These are phyloP conservation scores for Rhodotorula taiwanensis DNA, from an alignment of 768 basidiomycete genomes.

Conservation along the genomic window DNA sequence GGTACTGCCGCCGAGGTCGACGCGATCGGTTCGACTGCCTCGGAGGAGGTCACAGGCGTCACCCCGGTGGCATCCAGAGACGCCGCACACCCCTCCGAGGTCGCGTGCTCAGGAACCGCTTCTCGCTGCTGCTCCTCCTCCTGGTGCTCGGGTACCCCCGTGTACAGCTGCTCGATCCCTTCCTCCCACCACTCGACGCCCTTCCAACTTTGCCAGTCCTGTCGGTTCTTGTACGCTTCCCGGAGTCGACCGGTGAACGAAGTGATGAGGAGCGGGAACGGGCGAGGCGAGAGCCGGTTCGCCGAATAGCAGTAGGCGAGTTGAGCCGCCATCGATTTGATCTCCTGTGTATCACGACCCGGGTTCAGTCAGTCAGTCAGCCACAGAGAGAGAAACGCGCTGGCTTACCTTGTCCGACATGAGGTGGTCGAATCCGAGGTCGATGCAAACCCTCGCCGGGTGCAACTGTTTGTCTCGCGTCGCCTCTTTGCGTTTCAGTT, in stretches of 20 bases:
- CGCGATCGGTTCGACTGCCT: neutral
- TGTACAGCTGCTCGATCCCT: constrained; percentile 44
- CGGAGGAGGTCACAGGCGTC: too few relatives aligned
- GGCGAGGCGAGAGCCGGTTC: constrained; percentile 64
- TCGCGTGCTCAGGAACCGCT: constrained; percentile 45
- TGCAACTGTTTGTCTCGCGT: constrained; percentile 43
- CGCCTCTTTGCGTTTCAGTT: neutral
- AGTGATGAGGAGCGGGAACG: constrained; percentile 74
- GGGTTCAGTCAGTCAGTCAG: neutral
- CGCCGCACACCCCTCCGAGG: neutral
- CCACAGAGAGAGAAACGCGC: neutral
- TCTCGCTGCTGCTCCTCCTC: constrained; percentile 53
- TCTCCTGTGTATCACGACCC: constrained; percentile 58
- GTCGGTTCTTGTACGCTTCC: constrained; percentile 58
- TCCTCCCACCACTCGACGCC: constrained; percentile 77
- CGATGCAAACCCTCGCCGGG: constrained; percentile 66
- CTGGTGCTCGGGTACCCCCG: neutral
- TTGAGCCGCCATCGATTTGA: constrained; percentile 80
- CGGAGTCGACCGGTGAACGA: constrained; percentile 68
- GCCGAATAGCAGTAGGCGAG: constrained; percentile 83
- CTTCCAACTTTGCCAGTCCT: constrained; percentile 70
- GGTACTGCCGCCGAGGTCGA: neutral
- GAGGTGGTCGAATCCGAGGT: constrained; percentile 83
- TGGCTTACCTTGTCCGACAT: constrained; percentile 81
- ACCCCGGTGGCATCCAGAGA: neutral